Conservation (phyloP, 495 filamentous ascomycete species). For the Ascodesmis nigricans region DNA sequence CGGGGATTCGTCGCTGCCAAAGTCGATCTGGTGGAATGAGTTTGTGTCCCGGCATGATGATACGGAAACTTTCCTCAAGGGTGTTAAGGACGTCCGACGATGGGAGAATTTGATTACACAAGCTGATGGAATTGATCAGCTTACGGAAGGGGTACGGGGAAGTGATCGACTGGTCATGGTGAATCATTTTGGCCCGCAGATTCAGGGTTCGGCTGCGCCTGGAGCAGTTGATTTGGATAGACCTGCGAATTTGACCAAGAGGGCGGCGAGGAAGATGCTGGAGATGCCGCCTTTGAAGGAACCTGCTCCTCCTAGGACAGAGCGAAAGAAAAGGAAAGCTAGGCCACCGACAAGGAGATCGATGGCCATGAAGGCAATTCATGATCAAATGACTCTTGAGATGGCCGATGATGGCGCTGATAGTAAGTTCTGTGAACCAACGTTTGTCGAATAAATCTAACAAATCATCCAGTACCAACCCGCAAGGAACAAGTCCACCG, state of each 20-base stretch:
- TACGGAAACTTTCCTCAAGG: slow-evolving; percentile 13
- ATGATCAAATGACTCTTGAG: slow-evolving; percentile 8
- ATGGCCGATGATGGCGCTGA: neutral
- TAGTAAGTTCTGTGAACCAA: neutral
- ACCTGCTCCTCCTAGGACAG: neutral
- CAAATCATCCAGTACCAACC: neutral
- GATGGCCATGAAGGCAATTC: slow-evolving; percentile 20
- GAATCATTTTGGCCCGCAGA: slow-evolving; percentile 19
- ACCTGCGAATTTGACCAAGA: neutral
- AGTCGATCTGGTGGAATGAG: slow-evolving; percentile 20
- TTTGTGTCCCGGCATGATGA: slow-evolving; percentile 18
- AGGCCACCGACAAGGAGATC: slow-evolving; percentile 13
- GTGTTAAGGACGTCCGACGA: slow-evolving; percentile 15
- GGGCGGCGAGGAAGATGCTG: neutral
- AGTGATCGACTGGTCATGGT: slow-evolving; percentile 17
- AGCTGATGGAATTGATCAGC: slow-evolving; percentile 1
- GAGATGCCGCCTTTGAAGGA: neutral
- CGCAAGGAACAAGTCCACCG: slow-evolving; percentile 2
- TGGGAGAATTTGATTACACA: slow-evolving; percentile 13
- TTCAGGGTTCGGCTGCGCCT: slow-evolving; percentile 12
- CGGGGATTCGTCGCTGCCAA: too few species aligned
- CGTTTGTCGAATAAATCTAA: neutral
- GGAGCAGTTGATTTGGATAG: slow-evolving; percentile 7
- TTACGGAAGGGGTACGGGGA: slow-evolving; percentile 10
- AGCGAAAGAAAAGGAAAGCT: slow-evolving; percentile 3